phyloP scores from a whole-genome alignment of 257 asterid genomes.

The Phtheirospermum japonicum region DNA sequence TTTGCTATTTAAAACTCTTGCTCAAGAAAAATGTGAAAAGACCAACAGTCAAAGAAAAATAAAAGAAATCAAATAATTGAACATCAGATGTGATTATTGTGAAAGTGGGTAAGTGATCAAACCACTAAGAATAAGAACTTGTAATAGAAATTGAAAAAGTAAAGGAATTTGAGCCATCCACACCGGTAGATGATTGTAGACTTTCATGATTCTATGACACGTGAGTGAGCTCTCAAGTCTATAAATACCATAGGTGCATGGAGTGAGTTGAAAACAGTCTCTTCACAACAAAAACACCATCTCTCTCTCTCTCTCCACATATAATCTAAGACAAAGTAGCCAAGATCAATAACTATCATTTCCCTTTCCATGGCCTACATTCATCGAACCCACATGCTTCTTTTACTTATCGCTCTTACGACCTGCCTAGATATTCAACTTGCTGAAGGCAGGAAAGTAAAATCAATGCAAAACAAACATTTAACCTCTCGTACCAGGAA shows the following conservation, averaged over 20 bases:
- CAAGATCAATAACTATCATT: neutral
- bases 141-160: slow-evolving; percentile 13
- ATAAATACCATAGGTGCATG: slow-evolving; percentile 38
- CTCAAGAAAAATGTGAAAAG: slow-evolving; percentile 9
- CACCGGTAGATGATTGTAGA: slow-evolving; percentile 8
- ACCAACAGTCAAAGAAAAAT: slow-evolving; percentile 8
- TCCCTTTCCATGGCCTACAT: slow-evolving; percentile 38
- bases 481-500: neutral
- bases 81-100: neutral
- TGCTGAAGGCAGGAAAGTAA: slow-evolving; percentile 48
- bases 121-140: slow-evolving; percentile 21
- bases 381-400: slow-evolving; percentile 20
- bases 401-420: slow-evolving; percentile 38
- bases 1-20: slow-evolving; percentile 16
- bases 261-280: slow-evolving; percentile 27
- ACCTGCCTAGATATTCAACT: slow-evolving; percentile 27
- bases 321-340: neutral
- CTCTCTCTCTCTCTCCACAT: slow-evolving; percentile 15
- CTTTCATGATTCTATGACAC: slow-evolving; percentile 21
- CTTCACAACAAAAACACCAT: slow-evolving; percentile 27
- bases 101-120: slow-evolving; percentile 20
- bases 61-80: slow-evolving; percentile 18
- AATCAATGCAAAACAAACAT: slow-evolving; percentile 3
- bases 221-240: slow-evolving; percentile 13
- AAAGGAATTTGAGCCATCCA: slow-evolving; percentile 34